A percentile compares a stretch with the other conserved stretches of the same genome.
phyloP scores from a whole-genome alignment of 352 stramenopile genomes.

The Globisporangium abappressorium region DNA sequence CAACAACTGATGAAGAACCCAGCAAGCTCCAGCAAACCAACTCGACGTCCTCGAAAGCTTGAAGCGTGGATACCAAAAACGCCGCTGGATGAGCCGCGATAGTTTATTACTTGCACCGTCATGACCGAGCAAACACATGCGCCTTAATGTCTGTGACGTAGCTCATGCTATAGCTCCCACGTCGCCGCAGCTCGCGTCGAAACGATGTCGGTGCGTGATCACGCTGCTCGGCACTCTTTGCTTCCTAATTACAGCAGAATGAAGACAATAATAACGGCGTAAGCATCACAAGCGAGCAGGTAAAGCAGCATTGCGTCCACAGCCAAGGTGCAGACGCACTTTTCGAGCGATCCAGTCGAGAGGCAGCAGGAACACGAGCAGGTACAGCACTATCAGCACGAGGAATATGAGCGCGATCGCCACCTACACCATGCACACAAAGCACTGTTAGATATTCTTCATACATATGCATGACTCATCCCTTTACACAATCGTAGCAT shows the following conservation, averaged over 20 bases:
- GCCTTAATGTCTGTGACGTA: constrained; percentile 88
- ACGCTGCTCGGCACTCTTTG: constrained; percentile 15
- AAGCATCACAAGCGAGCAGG: neutral
- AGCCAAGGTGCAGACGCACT: constrained; percentile 17
- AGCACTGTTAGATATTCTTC: neutral
- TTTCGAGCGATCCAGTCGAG: constrained; percentile 43
- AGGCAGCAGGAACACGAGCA: constrained; percentile 56
- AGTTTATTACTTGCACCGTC: constrained; percentile 11
- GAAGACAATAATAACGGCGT: neutral
- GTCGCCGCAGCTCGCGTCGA: constrained; percentile 70
- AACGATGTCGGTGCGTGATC: constrained; percentile 56
- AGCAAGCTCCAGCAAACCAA: neutral
- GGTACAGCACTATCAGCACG: constrained; percentile 55
- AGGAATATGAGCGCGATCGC: constrained; percentile 40
- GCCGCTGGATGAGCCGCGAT: neutral
- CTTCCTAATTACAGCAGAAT: constrained; percentile 23
- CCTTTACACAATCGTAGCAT: neutral
- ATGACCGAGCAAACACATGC: constrained; percentile 73
- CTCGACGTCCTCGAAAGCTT: neutral
- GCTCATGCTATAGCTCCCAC: constrained; percentile 86
- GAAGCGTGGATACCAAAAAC: neutral
- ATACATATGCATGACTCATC: neutral
- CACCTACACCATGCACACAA: constrained; percentile 20
- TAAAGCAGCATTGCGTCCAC: neutral
- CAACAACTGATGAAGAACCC: neutral